Conservation (phyloP, 2,329 filamentous ascomycete genomes). For the Zasmidium angulare region DNA sequence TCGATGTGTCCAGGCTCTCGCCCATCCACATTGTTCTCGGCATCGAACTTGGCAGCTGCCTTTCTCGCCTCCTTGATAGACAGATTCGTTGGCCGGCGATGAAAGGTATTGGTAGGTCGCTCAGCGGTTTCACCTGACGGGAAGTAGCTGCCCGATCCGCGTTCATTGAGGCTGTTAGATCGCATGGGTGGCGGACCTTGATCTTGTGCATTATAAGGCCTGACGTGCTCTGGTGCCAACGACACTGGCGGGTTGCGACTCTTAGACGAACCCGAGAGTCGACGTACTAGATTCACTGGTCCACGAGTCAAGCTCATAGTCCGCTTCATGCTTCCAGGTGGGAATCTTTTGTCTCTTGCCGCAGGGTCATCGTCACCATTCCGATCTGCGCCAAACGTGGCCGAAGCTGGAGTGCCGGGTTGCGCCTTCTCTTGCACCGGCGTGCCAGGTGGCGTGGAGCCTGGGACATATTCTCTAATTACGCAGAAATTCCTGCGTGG, state of each 20-base stretch:
- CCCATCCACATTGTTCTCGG: conserved; percentile 55
- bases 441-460: conserved; percentile 69
- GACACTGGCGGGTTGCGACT: conserved; percentile 16
- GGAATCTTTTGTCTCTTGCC: conserved; percentile 21
- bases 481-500: conserved; percentile 95
- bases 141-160: neutral
- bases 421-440: conserved; percentile 47
- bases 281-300: conserved; percentile 44
- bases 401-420: conserved; percentile 7
- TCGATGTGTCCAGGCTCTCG: conserved; percentile 63
- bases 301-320: conserved; percentile 34
- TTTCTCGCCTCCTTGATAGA: conserved; percentile 40
- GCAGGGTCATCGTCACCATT: conserved; percentile 10
- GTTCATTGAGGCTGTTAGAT: conserved; percentile 25
- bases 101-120: conserved; percentile 40
- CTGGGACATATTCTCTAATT: conserved; percentile 80
- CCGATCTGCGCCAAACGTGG: conserved; percentile 13
- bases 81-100: conserved; percentile 45
- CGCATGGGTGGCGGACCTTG: conserved; percentile 12
- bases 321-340: conserved; percentile 35
- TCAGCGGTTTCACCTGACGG: conserved; percentile 1
- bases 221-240: conserved; percentile 19
- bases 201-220: conserved; percentile 19
- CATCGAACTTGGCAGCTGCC: conserved; percentile 47
- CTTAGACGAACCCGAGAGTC: conserved; percentile 38